Evolutionary conservation across 495 filamentous ascomycete genomes (phyloP), one percentile per base, ranked within the genome.

Genomic region (Penicillium odoratum): DNA sequence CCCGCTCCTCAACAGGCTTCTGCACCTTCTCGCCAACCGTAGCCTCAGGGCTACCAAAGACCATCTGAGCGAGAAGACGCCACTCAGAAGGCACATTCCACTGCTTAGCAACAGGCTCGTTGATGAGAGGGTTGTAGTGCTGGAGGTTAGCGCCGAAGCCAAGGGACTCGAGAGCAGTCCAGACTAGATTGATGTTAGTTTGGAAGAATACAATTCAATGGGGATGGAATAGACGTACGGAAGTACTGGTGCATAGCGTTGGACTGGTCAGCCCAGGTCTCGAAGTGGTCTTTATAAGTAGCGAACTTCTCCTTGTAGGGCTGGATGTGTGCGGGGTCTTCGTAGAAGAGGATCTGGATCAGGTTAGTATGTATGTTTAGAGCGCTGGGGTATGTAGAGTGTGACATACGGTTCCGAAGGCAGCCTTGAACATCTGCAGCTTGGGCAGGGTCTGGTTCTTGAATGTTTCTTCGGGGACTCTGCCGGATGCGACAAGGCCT

Each of bases 171-270:
- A 84, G 74, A 18, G 70, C 81, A 9, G 78, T 77, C 81, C 81
- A 84, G 49, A 82, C 75, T 77, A 46, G 9, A 7, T 3, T 21
- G 18, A 3, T 50, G 46, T 64, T 55, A 57, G 54, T 6, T 48
- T 15, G 28, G 25, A 15, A 15, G 2, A 2, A 38, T 5, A 28
- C 1, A 11, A 31, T 18, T 3, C 11, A 30, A 28, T 36, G 34
- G 31, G 21, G 7, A 2, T 33, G 42, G 25, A 36, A 46, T 30
- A 16, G 11, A 70, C 75, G 9, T 73, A 79, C 76, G 65, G 67
- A 76, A 70, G 54, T 78, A 82, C 65, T 84, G 81, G 55, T 81
- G 76, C 79, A 83, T 83, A 56, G 78, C 81, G 63, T 77, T 80
- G 48, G 74, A 70, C 52, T 83, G 80, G 15, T 82, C 74, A 15